Percentiles rank a stretch among this genome's conserved stretches.
phyloP scores from a whole-genome alignment of 2,329 filamentous ascomycete species.

The Cercospora beticola region DNA sequence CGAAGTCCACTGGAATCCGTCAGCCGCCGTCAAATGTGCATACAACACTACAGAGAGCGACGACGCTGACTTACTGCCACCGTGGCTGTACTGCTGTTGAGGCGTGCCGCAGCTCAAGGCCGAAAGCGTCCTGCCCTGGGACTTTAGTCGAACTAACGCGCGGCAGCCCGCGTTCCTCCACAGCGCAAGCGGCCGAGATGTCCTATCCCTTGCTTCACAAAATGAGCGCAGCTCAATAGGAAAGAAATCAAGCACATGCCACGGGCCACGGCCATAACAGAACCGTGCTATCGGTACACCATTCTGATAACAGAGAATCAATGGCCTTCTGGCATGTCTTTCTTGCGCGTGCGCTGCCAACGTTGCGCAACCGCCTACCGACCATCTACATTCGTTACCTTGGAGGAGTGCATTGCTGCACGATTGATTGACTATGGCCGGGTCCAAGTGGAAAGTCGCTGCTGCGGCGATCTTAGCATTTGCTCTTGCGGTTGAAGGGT shows the following conservation, averaged over 20 bases:
- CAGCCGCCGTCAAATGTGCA: no score
- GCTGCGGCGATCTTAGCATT: neutral
- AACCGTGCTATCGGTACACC: neutral
- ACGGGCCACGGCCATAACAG: slow-evolving; percentile 9
- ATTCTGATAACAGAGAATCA: neutral
- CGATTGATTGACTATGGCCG: neutral
- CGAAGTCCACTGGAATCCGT: neutral
- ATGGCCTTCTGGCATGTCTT: neutral
- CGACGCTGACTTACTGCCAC: no score
- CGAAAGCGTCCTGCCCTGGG: no score
- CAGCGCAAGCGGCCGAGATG: neutral
- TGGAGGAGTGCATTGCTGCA: neutral
- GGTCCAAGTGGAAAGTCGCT: neutral
- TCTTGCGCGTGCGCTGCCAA: neutral
- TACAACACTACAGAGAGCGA: no score
- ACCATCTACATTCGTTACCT: neutral
- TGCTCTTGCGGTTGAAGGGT: neutral
- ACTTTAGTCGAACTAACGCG: no score
- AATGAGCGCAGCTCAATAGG: neutral
- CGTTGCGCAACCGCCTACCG: neutral
- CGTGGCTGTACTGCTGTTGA: no score
- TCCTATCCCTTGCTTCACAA: slow-evolving; percentile 1
- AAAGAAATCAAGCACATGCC: slow-evolving; percentile 3
- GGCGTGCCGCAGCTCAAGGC: neutral
- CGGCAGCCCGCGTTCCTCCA: no score